Evolutionary conservation across 108 stramenopile genomes (phyloP).

Genomic region (Cyclostephanos invisitatus): DNA sequence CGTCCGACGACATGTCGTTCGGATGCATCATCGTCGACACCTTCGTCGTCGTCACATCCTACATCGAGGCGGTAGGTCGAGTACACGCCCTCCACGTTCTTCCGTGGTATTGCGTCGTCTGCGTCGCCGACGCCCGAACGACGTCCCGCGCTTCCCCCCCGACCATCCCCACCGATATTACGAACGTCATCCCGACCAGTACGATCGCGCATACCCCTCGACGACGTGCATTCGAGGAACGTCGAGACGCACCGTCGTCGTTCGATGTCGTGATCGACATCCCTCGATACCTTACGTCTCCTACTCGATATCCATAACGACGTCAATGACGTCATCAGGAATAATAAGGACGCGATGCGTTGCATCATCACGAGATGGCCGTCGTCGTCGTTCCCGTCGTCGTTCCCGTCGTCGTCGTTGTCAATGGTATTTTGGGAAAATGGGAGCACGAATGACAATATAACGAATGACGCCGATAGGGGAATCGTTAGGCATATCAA

Average conservation of each 20-base stretch:
- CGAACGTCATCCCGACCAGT: too few species aligned
- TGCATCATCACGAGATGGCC: constrained; percentile 23
- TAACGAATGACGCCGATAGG: constrained; percentile 7
- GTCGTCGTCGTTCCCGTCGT: too few species aligned
- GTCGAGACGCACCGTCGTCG: constrained; percentile 39
- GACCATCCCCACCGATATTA: too few species aligned
- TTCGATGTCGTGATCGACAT: constrained; percentile 39
- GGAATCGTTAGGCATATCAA: constrained; percentile 27
- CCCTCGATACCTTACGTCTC: constrained; percentile 32
- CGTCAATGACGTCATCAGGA: constrained; percentile 23
- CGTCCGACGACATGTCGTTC: constrained; percentile 8
- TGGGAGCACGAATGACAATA: constrained; percentile 27
- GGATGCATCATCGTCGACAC: not conserved
- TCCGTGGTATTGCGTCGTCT: constrained; percentile 27
- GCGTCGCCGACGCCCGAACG: too few species aligned
- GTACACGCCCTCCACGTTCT: constrained; percentile 62
- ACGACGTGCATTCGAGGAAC: constrained; percentile 34
- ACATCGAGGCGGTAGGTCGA: constrained; percentile 70
- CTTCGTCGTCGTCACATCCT: too few species aligned
- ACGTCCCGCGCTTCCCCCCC: too few species aligned
- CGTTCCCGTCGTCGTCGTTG: too few species aligned
- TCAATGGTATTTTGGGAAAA: not conserved
- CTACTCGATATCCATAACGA: constrained; percentile 30
- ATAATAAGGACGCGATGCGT: constrained; percentile 25
- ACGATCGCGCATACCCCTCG: too few species aligned